Evolutionary conservation across 116 monocot genomes (phyloP), one percentile per base, ranked within the genome.

Genomic region (Papilionanthe hybrid): DNA sequence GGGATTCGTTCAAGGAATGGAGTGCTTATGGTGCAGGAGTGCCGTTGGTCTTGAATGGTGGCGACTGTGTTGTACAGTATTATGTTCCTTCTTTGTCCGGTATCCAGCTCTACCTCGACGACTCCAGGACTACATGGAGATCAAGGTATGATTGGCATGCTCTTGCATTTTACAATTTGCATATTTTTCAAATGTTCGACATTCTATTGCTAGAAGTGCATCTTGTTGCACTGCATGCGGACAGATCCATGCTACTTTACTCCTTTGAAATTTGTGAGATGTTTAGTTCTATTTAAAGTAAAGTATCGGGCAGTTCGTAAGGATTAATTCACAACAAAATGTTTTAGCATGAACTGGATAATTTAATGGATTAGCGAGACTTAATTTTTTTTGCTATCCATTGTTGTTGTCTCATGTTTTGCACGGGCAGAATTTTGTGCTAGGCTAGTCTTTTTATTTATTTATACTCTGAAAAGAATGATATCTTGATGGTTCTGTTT

Each of bases 11-110:
- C 71, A 88, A 79, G 56, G 93, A 95, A 81, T 99, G 91, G 94
- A 99, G 95, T 80, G 95, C 95, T 18, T 94, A 94, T 86, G 98
- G 98, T 41, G 90, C 91, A 76, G 98, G 95, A 22, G 98, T 99
- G 78, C 98, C 95, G 4, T 74, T 99, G 50, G 79, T 93, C 43
- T 77, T 99, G 80, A 88, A 99, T 78, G 98, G 87, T 6, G 84
- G 79, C 43, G 93, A 93, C 37, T 50, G 55, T 23, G 95, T 99
- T 20, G 80, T 87, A 48, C 98, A 99, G 86, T 94, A 99, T 76
- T 99, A 94, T 78, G 98, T 99, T 65, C 98, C 98, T 5, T 99
- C 90, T 78, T 84, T 99, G 42, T 99, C 98, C 72, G 95, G 87
- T n/a, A 93, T 99, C 47, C 98, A 99, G 82, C 63, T 99, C 1